Percentiles rank a stretch among this genome's conserved stretches.
phyloP scores from a whole-genome alignment of 306 rosid genomes.

The Phaseolus lunatus region DNA sequence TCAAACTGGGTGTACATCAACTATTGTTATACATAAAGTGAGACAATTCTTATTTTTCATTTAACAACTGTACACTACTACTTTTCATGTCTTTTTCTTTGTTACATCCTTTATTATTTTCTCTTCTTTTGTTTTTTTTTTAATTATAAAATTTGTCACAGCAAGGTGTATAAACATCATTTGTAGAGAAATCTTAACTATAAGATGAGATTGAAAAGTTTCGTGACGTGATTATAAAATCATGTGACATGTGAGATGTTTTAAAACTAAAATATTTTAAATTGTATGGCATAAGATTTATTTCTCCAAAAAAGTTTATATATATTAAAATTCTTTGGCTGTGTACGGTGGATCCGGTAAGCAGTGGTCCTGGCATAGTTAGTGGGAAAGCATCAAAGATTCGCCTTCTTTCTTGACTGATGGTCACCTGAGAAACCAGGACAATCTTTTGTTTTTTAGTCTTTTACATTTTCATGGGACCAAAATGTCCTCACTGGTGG shows the following conservation, averaged over 20 bases:
- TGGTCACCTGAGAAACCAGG: slow-evolving; percentile 49
- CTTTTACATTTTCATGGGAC: slow-evolving; percentile 48
- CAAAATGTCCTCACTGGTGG: slow-evolving; percentile 43
- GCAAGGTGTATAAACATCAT: too few relatives aligned
- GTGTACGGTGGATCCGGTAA: slow-evolving; percentile 36
- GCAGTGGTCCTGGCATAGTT: slow-evolving; percentile 20
- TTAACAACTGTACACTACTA: too few relatives aligned
- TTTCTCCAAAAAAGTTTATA: neutral
- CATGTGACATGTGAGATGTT: too few relatives aligned
- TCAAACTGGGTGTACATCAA: too few relatives aligned
- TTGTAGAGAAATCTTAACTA: neutral
- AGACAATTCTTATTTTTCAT: too few relatives aligned
- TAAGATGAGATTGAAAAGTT: neutral
- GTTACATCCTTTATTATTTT: too few relatives aligned
- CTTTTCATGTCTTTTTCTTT: too few relatives aligned
- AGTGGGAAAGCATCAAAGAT: slow-evolving; percentile 61
- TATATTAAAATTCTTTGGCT: neutral
- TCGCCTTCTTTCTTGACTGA: slow-evolving; percentile 53
- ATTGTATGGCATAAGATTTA: too few relatives aligned
- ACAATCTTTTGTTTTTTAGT: slow-evolving; percentile 40
- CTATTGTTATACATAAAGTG: too few relatives aligned
- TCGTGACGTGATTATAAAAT: neutral
- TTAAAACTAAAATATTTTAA: too few relatives aligned
- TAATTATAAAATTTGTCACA: neutral
- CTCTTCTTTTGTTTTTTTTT: too few relatives aligned